Evolutionary conservation across 306 rosid genomes (phyloP).

Genomic region (Trifolium dubium): DNA sequence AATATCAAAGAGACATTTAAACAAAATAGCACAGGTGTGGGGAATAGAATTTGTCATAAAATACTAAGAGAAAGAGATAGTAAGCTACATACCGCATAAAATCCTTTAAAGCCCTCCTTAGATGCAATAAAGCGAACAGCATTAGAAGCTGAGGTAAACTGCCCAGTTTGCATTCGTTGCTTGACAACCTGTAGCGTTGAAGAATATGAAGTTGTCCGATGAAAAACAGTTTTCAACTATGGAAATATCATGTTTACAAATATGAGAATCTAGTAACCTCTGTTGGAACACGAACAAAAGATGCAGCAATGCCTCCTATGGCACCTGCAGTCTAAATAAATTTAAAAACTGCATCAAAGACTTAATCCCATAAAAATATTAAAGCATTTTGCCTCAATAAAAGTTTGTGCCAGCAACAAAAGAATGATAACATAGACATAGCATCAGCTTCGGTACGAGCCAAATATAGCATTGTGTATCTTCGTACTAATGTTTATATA

Average conservation of each 20-base stretch:
- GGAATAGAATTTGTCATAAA: constrained; percentile 25
- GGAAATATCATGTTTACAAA: constrained; percentile 32
- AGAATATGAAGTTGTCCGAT: constrained; percentile 31
- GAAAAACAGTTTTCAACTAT: constrained; percentile 32
- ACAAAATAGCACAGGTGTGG: background rate
- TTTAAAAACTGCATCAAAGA: constrained; percentile 37
- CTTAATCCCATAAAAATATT: constrained; percentile 5
- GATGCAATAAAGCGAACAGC: constrained; percentile 84
- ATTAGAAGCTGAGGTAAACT: constrained; percentile 76
- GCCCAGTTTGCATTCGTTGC: constrained; percentile 98
- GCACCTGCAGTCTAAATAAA: constrained; percentile 92
- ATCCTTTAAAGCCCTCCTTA: constrained; percentile 83
- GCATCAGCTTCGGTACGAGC: constrained; percentile 39
- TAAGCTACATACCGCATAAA: constrained; percentile 73
- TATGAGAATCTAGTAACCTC: constrained; percentile 63
- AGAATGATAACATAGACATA: constrained; percentile 32
- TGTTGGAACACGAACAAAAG: constrained; percentile 95
- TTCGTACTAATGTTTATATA: constrained; percentile 32
- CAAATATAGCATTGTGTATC: constrained; percentile 25
- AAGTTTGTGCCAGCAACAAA: constrained; percentile 33
- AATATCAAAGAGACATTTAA: constrained; percentile 35
- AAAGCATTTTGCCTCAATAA: constrained; percentile 23
- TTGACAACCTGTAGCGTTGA: constrained; percentile 76
- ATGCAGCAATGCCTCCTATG: constrained; percentile 90
- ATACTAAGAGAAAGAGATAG: constrained; percentile 12